A percentile compares a stretch with the other conserved stretches of the same genome.
Evolutionary conservation across 2,329 filamentous ascomycete genomes (phyloP).

Genomic region (Penicillium sclerotigenum): DNA sequence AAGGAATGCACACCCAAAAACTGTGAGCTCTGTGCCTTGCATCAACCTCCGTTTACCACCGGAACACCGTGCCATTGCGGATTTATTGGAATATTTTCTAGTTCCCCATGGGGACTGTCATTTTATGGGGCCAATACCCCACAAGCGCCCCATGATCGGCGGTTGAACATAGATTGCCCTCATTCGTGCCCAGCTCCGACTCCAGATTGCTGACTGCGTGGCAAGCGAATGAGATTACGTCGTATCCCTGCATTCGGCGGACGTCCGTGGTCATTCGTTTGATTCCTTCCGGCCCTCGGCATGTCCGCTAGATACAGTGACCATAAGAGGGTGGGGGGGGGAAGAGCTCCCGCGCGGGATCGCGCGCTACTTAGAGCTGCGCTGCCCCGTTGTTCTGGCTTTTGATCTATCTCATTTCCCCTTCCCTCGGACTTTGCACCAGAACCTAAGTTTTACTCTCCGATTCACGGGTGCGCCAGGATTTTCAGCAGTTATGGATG

Average conservation of each 20-base stretch:
- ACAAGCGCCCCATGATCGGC: conserved; percentile 9
- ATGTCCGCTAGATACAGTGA: not conserved
- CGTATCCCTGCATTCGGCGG: not conserved
- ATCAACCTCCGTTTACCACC: not conserved
- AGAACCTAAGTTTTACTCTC: not conserved
- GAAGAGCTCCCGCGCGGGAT: not conserved
- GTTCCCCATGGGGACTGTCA: not conserved
- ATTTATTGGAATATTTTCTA: not conserved
- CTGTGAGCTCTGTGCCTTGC: not conserved
- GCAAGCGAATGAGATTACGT: conserved; percentile 6
- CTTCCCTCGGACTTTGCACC: not conserved
- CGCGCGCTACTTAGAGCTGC: not conserved
- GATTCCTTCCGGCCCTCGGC: not conserved
- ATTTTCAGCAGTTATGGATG: conserved; percentile 11
- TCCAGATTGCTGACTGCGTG: not conserved
- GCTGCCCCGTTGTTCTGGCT: not conserved
- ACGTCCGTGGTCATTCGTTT: not conserved
- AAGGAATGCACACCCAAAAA: not conserved
- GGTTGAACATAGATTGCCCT: not conserved
- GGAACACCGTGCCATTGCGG: not conserved
- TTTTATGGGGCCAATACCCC: not conserved
- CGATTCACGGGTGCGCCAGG: not conserved
- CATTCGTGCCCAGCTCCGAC: conserved; percentile 7
- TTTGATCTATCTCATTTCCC: not conserved
- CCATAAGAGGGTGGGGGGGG: not conserved